Evolutionary conservation across 495 filamentous ascomycete species (phyloP).

Genomic region (Tetracladium marchalianum): DNA sequence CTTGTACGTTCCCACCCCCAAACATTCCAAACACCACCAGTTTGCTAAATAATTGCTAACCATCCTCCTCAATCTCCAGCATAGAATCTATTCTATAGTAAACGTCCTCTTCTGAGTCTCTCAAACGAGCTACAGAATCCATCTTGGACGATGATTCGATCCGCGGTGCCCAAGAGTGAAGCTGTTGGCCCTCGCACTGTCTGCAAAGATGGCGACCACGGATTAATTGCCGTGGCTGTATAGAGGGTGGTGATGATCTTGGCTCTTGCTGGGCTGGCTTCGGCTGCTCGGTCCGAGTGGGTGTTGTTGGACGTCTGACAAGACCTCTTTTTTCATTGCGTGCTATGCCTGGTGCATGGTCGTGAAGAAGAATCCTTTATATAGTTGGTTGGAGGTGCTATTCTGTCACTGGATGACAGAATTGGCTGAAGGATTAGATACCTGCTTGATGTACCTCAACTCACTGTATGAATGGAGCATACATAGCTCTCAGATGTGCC

Average conservation of each 20-base stretch:
- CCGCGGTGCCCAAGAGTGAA: conserved; percentile 66
- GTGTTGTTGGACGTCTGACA: conserved; percentile 64
- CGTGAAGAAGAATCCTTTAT: conserved; percentile 18
- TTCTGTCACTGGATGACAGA: too few species aligned
- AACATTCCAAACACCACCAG: background rate
- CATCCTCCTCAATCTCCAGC: conserved; percentile 5
- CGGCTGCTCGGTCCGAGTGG: conserved; percentile 54
- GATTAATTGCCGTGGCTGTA: conserved; percentile 27
- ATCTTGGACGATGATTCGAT: conserved; percentile 67
- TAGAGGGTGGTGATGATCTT: conserved; percentile 70
- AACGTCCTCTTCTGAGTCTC: conserved; percentile 38
- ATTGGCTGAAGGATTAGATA: too few species aligned
- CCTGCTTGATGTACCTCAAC: too few species aligned
- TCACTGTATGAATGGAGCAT: too few species aligned
- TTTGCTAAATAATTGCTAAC: conserved; percentile 4
- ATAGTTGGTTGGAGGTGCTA: too few species aligned
- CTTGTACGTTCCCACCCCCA: conserved; percentile 11
- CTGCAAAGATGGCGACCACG: conserved; percentile 29
- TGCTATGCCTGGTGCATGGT: conserved; percentile 5
- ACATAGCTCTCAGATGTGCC: too few species aligned
- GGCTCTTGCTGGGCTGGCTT: conserved; percentile 51
- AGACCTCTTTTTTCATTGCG: conserved; percentile 31
- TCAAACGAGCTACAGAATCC: conserved; percentile 58
- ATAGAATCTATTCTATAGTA: conserved; percentile 46
- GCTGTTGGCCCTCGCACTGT: conserved; percentile 47